Evolutionary conservation across 208 protist genomes (phyloP), one percentile per base, ranked within the genome.

Genomic region (Leishmania braziliensis): DNA sequence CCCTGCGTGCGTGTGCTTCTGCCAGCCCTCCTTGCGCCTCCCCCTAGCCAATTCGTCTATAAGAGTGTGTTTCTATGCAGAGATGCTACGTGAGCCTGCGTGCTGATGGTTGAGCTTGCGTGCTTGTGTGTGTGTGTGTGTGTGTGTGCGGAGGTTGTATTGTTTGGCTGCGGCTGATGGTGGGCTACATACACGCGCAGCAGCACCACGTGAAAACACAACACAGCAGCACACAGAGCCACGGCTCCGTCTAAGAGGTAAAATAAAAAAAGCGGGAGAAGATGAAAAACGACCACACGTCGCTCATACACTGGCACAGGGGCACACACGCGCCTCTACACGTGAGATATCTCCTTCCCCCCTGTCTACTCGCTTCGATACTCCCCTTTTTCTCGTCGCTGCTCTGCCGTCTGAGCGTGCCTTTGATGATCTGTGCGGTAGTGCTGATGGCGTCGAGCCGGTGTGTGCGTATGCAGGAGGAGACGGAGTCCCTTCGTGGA

Each of bases 31-130:
- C 39, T 50, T 50, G 18, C 23, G 20, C 20, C 36, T 16, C 43
- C 9, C 18, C 46, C 46, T 50, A 16, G 68, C 26, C 43, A 36
- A 26, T 53, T 50, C 20, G 39, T 73, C 68, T 73, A 73, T 73
- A 20, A 16, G 12, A 29, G 18, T 36, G 46, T 73, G 53, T 63
- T 50, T 75, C 71, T 75, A 75, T 75, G 51, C n/a, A 29, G 71
- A n/a, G 5, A 14, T 39, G 29, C 16, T 54, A 26, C 39, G 43
- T 54, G 56, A 53, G 43, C 68, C 18, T 53, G 79, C 66, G 63
- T 53, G 50, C 68, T 10, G 16, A 33, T 69, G 23, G 36, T 39
- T 82, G 71, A 18, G 50, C 39, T 60, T 78, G 54, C n/a, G 56
- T 50, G 70, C 51, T n/a, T 56, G 48, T 50, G 70, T 62, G 48